Evolutionary conservation across 345 rosid genomes (phyloP), one percentile per base, ranked within the genome.

Genomic region (Salix purpurea): DNA sequence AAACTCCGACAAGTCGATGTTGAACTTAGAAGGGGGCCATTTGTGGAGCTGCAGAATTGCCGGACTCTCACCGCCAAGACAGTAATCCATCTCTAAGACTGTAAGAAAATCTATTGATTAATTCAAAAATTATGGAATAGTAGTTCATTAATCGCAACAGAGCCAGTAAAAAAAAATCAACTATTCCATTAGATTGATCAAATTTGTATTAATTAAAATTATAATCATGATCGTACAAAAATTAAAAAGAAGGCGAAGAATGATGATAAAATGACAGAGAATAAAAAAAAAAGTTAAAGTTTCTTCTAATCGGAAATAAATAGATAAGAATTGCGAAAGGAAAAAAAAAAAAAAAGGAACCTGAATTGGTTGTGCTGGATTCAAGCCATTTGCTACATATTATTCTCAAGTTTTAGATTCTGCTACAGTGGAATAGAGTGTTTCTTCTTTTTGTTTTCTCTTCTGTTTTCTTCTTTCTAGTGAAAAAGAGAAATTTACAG

Each of bases 1-100:
- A 83, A 85, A 96, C 73, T 96, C 98, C 30, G 98, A 89, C 67
- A 89, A 83, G 67, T 92, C 80, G 67, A 87, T 82, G 72, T 84
- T 87, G 83, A 84, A 76, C 72, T 68, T 83, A 48, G 93, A 85
- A 70, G 94, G 89, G 58, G 61, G 85, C 97, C 99, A 96, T 87
- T 88, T 90, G 73, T 80, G 92, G 89, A 96, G 75, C 84, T 90
- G 98, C 85, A 93, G 83, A 76, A 91, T 67, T 7, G 91, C 78
- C 76, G 88, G 92, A 65, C 83, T 84, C 85, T 87, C 78, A 78
- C 76, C 72, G 46, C 78, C 80, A 78, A 76, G n/a, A 75, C 88
- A 81, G 76, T 58, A 74, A 70, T 84, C 89, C 99, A 92, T 95
- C 10, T 19, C 58, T 52, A 18, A 52, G 19, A 52, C 58, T 6